Conservation (phyloP, 768 basidiomycete genomes). For the Grammothele lineata region DNA sequence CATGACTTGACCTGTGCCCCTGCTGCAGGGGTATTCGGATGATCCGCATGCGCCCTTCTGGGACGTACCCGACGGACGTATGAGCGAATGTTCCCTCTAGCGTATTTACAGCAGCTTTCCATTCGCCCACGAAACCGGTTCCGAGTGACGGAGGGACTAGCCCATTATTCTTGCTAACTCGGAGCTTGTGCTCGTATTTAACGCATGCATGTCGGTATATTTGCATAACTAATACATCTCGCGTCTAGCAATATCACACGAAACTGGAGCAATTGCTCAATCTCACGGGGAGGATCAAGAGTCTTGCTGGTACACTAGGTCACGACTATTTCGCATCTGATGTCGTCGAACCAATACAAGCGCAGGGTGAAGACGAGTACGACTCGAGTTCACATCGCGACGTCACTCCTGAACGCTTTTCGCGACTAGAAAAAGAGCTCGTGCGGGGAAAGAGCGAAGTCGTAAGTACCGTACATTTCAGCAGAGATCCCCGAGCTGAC, state of each 20-base stretch:
- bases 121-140: too few species aligned
- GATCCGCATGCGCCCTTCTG: too few species aligned
- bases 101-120: too few species aligned
- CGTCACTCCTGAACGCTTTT: slow-evolving; percentile 77
- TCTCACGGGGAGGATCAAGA: slow-evolving; percentile 59
- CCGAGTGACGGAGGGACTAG: too few species aligned
- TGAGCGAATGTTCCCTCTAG: too few species aligned
- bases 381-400: slow-evolving; percentile 48
- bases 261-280: slow-evolving; percentile 74
- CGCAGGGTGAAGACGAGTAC: slow-evolving; percentile 38
- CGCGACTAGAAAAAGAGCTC: slow-evolving; percentile 78
- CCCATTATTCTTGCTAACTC: too few species aligned
- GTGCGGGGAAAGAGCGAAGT: slow-evolving; percentile 85
- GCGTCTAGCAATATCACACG: slow-evolving; percentile 59
- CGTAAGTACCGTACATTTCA: slow-evolving; percentile 39
- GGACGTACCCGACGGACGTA: too few species aligned
- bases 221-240: too few species aligned
- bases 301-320: slow-evolving; percentile 58
- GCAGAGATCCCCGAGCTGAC: neutral
- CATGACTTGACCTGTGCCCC: too few species aligned
- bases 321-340: slow-evolving; percentile 55
- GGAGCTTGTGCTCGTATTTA: too few species aligned
- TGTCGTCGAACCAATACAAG: slow-evolving; percentile 43
- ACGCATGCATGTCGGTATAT: too few species aligned
- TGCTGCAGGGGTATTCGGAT: too few species aligned